A percentile compares a stretch with the other conserved stretches of the same genome.
phyloP scores from a whole-genome alignment of 306 rosid genomes.

The Castanospermum australe region DNA sequence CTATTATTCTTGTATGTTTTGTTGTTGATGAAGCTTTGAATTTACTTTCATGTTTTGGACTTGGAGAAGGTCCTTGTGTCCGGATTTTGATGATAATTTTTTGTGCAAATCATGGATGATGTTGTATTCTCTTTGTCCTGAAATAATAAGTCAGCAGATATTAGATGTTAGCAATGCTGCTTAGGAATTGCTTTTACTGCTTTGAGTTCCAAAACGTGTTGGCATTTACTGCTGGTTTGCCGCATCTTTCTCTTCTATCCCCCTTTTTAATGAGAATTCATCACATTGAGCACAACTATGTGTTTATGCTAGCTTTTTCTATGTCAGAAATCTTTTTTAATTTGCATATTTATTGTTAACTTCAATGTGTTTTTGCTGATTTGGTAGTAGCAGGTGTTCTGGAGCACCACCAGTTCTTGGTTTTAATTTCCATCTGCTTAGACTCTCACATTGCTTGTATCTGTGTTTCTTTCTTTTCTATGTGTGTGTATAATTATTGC shows the following conservation, averaged over 20 bases:
- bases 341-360: not conserved
- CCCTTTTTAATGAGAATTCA: not conserved
- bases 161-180: not conserved
- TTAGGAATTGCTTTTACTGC: not conserved
- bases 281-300: not conserved
- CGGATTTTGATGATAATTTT: not conserved
- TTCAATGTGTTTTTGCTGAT: not conserved
- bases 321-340: not conserved
- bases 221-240: not conserved
- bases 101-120: not conserved
- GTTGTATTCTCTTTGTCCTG: not conserved
- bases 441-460: not conserved
- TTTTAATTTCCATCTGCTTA: not conserved
- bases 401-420: not conserved
- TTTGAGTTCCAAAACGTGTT: not conserved
- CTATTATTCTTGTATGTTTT: not conserved
- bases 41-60: not conserved
- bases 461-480: not conserved
- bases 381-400: not conserved
- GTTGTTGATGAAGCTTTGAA: not conserved
- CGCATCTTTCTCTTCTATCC: not conserved
- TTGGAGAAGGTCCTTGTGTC: not conserved
- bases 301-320: not conserved
- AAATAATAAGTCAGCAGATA: constrained; percentile 17
- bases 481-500: not conserved